These are phyloP conservation scores for Ascochyta clinopodiicola DNA, from an alignment of 2,329 filamentous ascomycete genomes.

Conservation along the genomic window DNA sequence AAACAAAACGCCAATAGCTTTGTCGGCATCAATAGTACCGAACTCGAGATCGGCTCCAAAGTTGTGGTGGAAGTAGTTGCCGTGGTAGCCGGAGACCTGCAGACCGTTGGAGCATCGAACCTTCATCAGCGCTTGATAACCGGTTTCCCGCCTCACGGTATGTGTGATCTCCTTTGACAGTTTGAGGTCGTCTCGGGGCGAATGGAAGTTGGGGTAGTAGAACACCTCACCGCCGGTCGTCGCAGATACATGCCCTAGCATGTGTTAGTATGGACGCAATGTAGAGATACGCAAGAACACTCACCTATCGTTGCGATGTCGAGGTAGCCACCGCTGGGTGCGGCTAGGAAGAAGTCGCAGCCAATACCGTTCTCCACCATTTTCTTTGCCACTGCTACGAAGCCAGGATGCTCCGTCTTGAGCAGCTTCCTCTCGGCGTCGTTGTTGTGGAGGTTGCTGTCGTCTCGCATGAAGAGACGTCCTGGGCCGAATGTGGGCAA, in stretches of 20 bases:
- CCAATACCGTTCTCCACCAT: conserved; percentile 88
- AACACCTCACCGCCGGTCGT: conserved; percentile 94
- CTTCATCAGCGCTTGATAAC: conserved; percentile 97
- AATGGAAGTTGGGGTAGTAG: conserved; percentile 96
- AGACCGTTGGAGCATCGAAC: conserved; percentile 96
- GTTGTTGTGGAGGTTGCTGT: conserved; percentile 78
- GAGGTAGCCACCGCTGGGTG: conserved; percentile 87
- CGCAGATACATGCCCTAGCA: conserved; percentile 77
- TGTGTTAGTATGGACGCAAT: conserved; percentile 4
- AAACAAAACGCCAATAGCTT: conserved; percentile 89
- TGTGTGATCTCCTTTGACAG: conserved; percentile 86
- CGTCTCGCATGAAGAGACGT: conserved; percentile 82
- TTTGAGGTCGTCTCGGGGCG: conserved; percentile 82
- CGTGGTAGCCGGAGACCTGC: conserved; percentile 92
- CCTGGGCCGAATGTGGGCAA: conserved; percentile 92
- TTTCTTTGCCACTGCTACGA: conserved; percentile 84
- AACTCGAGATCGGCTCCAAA: conserved; percentile 95
- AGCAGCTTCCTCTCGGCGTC: conserved; percentile 93
- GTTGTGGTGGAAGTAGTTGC: conserved; percentile 94
- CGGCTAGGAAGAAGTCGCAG: conserved; percentile 91
- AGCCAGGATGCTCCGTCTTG: conserved; percentile 85
- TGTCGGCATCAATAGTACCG: conserved; percentile 89
- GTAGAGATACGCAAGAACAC: conserved; percentile 30
- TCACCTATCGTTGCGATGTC: conserved; percentile 89
- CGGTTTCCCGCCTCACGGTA: conserved; percentile 85